phyloP scores from a whole-genome alignment of 1,284 basidiomycete species.

The Trichosporon ovoides region DNA sequence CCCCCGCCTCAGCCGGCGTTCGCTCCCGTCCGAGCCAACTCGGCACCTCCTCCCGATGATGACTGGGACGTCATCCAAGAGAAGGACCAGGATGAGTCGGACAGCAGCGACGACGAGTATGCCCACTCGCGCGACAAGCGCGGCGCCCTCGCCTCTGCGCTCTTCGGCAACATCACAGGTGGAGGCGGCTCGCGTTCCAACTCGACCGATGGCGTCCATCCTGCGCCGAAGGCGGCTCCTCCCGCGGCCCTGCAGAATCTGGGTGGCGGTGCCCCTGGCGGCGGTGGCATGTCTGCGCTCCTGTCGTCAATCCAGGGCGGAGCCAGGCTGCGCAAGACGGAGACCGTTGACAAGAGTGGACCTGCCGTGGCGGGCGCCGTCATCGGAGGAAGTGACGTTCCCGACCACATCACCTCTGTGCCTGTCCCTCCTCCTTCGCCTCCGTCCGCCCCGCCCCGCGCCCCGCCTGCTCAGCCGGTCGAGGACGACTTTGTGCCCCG shows the following conservation, averaged over 20 bases:
- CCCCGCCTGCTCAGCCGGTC: background rate
- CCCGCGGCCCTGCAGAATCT: slow-evolving; percentile 48
- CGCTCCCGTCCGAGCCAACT: slow-evolving; percentile 17
- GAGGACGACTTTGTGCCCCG: slow-evolving; percentile 31
- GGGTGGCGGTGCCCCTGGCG: slow-evolving; percentile 49
- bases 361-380: slow-evolving; percentile 66
- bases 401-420: slow-evolving; percentile 58
- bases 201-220: slow-evolving; percentile 22
- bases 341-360: slow-evolving; percentile 77
- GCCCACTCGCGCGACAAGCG: slow-evolving; percentile 60
- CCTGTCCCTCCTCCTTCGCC: slow-evolving; percentile 35
- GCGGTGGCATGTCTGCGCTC: slow-evolving; percentile 55
- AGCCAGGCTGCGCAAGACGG: slow-evolving; percentile 70
- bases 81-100: slow-evolving; percentile 54
- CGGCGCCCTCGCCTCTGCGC: slow-evolving; percentile 65
- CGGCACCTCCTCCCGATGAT: slow-evolving; percentile 57
- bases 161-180: slow-evolving; percentile 57
- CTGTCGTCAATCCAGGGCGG: slow-evolving; percentile 75
- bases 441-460: background rate
- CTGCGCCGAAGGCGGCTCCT: slow-evolving; percentile 47
- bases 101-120: slow-evolving; percentile 66
- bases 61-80: slow-evolving; percentile 83
- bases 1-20: slow-evolving; percentile 18
- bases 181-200: slow-evolving; percentile 31
- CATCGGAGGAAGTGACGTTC: slow-evolving; percentile 67